A percentile compares a stretch with the other conserved stretches of the same genome.
phyloP scores from a whole-genome alignment of 352 stramenopile species.

The Globisporangium radiosum region DNA sequence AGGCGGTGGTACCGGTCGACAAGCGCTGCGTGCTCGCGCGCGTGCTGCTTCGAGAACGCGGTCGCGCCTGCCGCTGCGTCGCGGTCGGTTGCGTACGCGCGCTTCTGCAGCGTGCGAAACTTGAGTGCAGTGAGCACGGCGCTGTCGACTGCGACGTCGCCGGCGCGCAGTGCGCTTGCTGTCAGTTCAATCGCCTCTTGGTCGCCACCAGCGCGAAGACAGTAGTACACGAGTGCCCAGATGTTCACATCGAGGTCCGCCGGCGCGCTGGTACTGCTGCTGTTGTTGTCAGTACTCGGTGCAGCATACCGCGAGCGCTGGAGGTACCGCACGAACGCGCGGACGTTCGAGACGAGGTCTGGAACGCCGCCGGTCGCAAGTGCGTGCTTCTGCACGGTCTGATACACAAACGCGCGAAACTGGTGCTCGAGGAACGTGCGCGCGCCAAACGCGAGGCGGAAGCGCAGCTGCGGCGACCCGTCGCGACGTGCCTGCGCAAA shows the following conservation, averaged over 20 bases:
- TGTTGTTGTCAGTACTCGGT: neutral
- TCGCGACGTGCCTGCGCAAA: constrained; percentile 33
- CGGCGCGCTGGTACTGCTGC: constrained; percentile 14
- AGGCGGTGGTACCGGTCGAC: constrained; percentile 65
- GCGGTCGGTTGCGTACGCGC: constrained; percentile 23
- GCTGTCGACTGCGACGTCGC: constrained; percentile 45
- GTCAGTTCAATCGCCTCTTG: constrained; percentile 62
- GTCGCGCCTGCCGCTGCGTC: constrained; percentile 26
- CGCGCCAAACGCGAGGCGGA: constrained; percentile 60
- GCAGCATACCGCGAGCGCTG: constrained; percentile 60
- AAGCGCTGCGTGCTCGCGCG: constrained; percentile 51
- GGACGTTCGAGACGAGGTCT: constrained; percentile 61
- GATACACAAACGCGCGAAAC: constrained; percentile 71
- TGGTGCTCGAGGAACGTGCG: constrained; percentile 74
- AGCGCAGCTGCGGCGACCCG: constrained; percentile 33
- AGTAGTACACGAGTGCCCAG: constrained; percentile 80
- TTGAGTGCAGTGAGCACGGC: constrained; percentile 51
- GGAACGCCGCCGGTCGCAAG: constrained; percentile 65
- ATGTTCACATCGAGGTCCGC: constrained; percentile 35
- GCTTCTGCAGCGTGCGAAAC: constrained; percentile 61
- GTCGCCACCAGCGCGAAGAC: constrained; percentile 62
- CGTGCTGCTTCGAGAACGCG: constrained; percentile 67
- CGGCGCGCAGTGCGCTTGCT: constrained; percentile 26
- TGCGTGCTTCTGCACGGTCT: constrained; percentile 70
- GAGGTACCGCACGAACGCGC: constrained; percentile 72